phyloP scores from a whole-genome alignment of 2,329 filamentous ascomycete genomes.

The Calycina marina region DNA sequence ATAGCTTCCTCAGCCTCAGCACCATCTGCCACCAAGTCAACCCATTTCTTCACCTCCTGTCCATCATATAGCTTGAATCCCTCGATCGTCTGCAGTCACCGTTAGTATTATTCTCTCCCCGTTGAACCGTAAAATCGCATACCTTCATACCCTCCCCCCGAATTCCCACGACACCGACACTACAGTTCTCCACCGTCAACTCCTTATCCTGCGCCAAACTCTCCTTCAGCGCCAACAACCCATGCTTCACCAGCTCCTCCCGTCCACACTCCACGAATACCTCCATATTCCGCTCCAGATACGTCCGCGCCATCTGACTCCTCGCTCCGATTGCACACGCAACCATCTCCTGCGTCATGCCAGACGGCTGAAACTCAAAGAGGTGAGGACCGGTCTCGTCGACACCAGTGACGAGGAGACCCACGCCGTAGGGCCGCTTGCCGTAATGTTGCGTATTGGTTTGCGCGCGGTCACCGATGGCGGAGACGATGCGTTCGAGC shows the following conservation, averaged over 20 bases:
- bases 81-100: slow-evolving; percentile 54
- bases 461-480: slow-evolving; percentile 94
- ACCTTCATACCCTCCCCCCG: slow-evolving; percentile 34
- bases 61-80: slow-evolving; percentile 86
- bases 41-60: slow-evolving; percentile 69
- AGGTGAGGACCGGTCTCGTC: slow-evolving; percentile 90
- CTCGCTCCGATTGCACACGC: slow-evolving; percentile 92
- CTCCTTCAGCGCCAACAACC: slow-evolving; percentile 83
- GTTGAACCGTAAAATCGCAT: too few relatives aligned
- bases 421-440: slow-evolving; percentile 90
- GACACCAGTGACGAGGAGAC: slow-evolving; percentile 80
- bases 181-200: slow-evolving; percentile 93
- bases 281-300: slow-evolving; percentile 84
- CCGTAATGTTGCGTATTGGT: slow-evolving; percentile 97
- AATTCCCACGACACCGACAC: slow-evolving; percentile 68
- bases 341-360: slow-evolving; percentile 93
- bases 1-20: slow-evolving; percentile 34
- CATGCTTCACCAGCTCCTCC: slow-evolving; percentile 84
- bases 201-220: slow-evolving; percentile 94
- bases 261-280: slow-evolving; percentile 60
- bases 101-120: too few relatives aligned
- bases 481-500: slow-evolving; percentile 72
- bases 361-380: slow-evolving; percentile 94
- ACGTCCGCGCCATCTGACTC: slow-evolving; percentile 95
- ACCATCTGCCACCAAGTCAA: slow-evolving; percentile 56